A percentile compares a stretch with the other conserved stretches of the same genome.
These are phyloP conservation scores for Fusarium coicis DNA, from an alignment of 2,329 filamentous ascomycete species.

Conservation along the genomic window DNA sequence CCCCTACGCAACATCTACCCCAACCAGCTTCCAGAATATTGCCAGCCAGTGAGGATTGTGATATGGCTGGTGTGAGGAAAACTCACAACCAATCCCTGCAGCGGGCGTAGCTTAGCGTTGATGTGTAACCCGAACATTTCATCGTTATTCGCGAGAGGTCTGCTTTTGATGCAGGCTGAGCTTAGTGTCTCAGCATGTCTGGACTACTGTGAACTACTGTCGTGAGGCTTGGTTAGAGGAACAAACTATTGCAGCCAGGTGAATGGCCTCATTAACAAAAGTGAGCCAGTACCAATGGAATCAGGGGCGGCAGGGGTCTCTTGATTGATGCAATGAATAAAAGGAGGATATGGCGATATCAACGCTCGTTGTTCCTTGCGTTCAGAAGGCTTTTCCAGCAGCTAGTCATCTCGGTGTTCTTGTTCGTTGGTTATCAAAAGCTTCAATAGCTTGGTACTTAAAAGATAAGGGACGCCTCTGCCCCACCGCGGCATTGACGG, in stretches of 20 bases:
- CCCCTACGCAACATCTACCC: background rate
- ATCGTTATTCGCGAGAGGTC: background rate
- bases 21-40: background rate
- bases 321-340: background rate
- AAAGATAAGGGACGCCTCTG: background rate
- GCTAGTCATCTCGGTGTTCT: too few relatives aligned
- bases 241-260: too few relatives aligned
- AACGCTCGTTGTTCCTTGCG: accelerated
- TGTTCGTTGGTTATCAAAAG: accelerated
- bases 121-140: background rate
- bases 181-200: background rate
- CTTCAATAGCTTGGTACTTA: accelerated
- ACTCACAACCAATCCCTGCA: too few relatives aligned
- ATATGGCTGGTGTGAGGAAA: background rate
- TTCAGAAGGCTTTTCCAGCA: accelerated
- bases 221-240: background rate
- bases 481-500: background rate
- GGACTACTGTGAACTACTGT: background rate
- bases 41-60: too few relatives aligned
- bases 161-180: background rate
- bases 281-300: background rate
- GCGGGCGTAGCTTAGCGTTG: background rate
- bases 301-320: background rate
- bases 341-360: accelerated
- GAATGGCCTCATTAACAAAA: background rate